Base-by-base conservation (phyloP, 129 eudicot species). In the Escallonia herrerae region DNA sequence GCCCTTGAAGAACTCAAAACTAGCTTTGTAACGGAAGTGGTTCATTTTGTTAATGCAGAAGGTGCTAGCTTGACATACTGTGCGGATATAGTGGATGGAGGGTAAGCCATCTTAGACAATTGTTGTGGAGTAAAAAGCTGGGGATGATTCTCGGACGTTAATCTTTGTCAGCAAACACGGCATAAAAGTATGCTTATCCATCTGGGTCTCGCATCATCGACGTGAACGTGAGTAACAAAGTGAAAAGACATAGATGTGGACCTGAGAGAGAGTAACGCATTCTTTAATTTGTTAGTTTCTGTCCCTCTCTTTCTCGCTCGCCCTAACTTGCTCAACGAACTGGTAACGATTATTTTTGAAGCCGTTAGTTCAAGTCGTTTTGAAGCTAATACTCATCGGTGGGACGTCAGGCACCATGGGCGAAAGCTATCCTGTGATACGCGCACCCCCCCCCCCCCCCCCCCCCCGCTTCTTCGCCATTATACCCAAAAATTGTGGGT, bases 141-240 rank as follows among this genome's bases (percentile, higher is more conserved):
- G 56, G 5, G 15, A 51, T 10, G 56, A 1, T 51, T 12, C 5
- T 51, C n/a, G 64, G 8, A 41, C 64, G 14, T 45, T 63, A 46
- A 8, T 15, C 3, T 3, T 45, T 63, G 44, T 5, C 15, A 22
- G 22, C 9, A 8, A 33, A 52, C 13, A 8, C 1, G 22, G 13
- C 8, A 42, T 6, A 33, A 55, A 55, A 56, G 44, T 40, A 66
- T 52, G 54, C 57, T 74, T 66, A 75, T 75, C 79, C 46, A 51
- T 5, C n/a, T 40, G 10, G 56, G 67, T 15, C 56, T 54, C 63
- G 15, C 68, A 67, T 74, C 57, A 67, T 10, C 2, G 79, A 75
- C 54, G 74, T 60, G 74, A 74, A 75, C 79, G 66, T 75, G 74
- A 61, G 79, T 74, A 62, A 74, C 73, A 68, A 60, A 65, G 66